Conservation (phyloP, 352 stramenopile genomes). For the Thalassiosira sp. region DNA sequence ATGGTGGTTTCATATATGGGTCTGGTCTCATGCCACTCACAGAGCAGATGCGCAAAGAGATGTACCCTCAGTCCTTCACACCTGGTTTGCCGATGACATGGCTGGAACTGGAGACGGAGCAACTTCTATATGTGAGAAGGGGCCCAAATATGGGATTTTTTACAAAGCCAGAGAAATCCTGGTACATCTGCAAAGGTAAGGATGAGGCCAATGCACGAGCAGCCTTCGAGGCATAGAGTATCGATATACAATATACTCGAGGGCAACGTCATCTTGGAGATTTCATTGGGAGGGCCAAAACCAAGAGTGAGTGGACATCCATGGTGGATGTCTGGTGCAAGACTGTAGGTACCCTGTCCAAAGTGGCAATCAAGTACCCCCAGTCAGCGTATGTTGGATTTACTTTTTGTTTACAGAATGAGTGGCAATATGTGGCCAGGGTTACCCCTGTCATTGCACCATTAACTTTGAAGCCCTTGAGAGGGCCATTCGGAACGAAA, state of each 20-base stretch:
- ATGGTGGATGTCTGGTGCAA: slow-evolving; percentile 9
- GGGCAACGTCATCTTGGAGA: slow-evolving; percentile 23
- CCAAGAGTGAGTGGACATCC: slow-evolving; percentile 2
- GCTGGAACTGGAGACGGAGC: neutral
- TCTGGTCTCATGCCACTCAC: slow-evolving; percentile 23
- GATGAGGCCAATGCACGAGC: slow-evolving; percentile 1
- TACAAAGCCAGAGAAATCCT: slow-evolving; percentile 8
- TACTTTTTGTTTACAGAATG: neutral
- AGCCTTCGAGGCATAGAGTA: slow-evolving; percentile 2
- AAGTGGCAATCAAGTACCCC: slow-evolving; percentile 2
- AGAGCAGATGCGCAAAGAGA: neutral
- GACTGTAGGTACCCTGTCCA: neutral
- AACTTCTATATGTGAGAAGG: neutral
- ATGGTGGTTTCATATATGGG: slow-evolving; percentile 33
- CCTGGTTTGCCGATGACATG: slow-evolving; percentile 41
- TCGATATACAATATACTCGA: slow-evolving; percentile 17
- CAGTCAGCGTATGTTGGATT: slow-evolving; percentile 17
- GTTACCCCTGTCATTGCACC: slow-evolving; percentile 5
- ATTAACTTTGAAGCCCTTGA: too few species aligned
- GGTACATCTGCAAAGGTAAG: slow-evolving; percentile 17
- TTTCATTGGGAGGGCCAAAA: slow-evolving; percentile 1
- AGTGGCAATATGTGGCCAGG: slow-evolving; percentile 12
- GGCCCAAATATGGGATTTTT: slow-evolving; percentile 7
- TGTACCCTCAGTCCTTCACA: slow-evolving; percentile 12
- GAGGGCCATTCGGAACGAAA: too few species aligned